A percentile compares a stretch with the other conserved stretches of the same genome.
These are phyloP conservation scores for slime mould (Dictyostelium discoideum) DNA, from an alignment of 78 protist species.

Conservation along the genomic window DNA sequence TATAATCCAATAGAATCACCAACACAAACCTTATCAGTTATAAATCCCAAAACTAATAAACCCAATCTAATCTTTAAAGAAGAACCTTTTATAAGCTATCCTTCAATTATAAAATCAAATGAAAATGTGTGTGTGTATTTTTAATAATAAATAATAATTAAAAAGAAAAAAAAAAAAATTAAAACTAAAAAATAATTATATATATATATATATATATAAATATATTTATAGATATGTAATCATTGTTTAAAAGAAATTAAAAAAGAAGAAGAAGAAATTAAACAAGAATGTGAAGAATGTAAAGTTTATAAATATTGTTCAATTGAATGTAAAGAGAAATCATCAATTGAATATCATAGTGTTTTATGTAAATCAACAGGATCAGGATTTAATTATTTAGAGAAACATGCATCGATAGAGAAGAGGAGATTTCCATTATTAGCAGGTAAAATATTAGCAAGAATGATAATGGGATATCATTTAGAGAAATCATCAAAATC, in stretches of 20 bases:
- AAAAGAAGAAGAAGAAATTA: neutral
- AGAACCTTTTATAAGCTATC: slow-evolving; percentile 55
- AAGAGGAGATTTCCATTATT: slow-evolving; percentile 70
- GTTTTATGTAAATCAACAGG: slow-evolving; percentile 13
- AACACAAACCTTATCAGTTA: neutral
- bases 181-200: neutral
- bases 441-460: slow-evolving; percentile 41
- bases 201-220: neutral
- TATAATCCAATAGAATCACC: neutral
- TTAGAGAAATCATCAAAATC: slow-evolving; percentile 11
- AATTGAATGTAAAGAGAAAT: slow-evolving; percentile 1
- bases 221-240: neutral
- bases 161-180: neutral
- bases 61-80: slow-evolving; percentile 28
- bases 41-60: slow-evolving; percentile 3
- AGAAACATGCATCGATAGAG: slow-evolving; percentile 23
- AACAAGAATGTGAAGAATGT: slow-evolving; percentile 4
- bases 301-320: slow-evolving; percentile 35
- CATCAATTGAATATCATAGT: slow-evolving; percentile 40
- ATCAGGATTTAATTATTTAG: neutral
- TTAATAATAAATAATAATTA: too few species aligned
- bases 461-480: slow-evolving; percentile 47
- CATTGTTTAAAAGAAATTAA: slow-evolving; percentile 18
- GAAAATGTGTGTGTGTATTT: neutral
- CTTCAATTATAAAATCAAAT: slow-evolving; percentile 18